Evolutionary conservation across 2,329 filamentous ascomycete genomes (phyloP).

Genomic region (Epichloe coenophiala): DNA sequence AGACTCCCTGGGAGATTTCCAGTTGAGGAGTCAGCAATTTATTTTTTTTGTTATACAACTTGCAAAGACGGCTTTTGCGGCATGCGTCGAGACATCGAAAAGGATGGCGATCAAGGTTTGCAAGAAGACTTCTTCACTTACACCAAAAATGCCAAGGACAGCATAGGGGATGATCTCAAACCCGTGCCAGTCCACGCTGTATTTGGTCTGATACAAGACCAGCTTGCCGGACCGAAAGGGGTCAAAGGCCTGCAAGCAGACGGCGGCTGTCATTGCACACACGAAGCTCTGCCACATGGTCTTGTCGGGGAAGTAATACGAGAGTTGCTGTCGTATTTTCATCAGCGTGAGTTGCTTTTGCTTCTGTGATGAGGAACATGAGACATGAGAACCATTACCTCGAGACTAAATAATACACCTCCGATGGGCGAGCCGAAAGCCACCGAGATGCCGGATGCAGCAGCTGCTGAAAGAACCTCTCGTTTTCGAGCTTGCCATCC

Average conservation of each 20-base stretch:
- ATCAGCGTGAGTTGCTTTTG: background rate
- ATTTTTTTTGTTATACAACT: background rate
- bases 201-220: conserved; percentile 90
- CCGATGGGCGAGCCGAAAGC: conserved; percentile 91
- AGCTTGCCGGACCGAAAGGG: conserved; percentile 92
- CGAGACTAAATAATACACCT: conserved; percentile 89
- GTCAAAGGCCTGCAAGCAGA: conserved; percentile 83
- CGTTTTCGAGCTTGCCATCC: conserved; percentile 61
- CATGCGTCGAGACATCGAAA: background rate
- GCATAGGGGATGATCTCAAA: conserved; percentile 88
- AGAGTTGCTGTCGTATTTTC: conserved; percentile 51
- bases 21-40: conserved; percentile 10
- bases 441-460: conserved; percentile 83
- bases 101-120: background rate
- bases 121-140: conserved; percentile 17
- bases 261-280: conserved; percentile 95
- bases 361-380: background rate
- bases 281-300: conserved; percentile 99
- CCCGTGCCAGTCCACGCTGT: conserved; percentile 81
- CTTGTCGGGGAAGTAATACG: conserved; percentile 96
- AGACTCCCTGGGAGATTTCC: conserved; percentile 81
- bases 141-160: conserved; percentile 71
- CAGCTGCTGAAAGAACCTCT: conserved; percentile 83
- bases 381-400: conserved; percentile 41
- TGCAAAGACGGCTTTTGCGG: background rate